Evolutionary conservation across 768 basidiomycete species (phyloP).

Genomic region (Neoboletus magnificus): DNA sequence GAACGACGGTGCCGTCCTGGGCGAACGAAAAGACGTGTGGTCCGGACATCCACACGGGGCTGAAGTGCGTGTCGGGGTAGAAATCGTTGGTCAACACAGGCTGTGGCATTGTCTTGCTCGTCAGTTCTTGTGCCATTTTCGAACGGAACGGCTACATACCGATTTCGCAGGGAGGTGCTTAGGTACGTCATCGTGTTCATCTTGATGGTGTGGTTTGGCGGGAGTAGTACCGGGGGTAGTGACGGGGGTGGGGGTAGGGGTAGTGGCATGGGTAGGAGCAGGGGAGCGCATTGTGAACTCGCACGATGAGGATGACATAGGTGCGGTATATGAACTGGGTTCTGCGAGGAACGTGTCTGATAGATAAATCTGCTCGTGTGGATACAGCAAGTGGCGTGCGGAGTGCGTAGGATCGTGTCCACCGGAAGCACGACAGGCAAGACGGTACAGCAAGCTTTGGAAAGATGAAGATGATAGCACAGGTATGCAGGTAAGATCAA

Average conservation of each 20-base stretch:
- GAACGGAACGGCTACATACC: background rate
- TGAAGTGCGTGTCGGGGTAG: constrained; percentile 46
- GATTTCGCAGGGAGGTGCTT: background rate
- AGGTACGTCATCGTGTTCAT: background rate
- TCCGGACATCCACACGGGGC: constrained; percentile 32
- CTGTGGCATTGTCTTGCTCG: background rate
- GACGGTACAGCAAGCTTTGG: background rate
- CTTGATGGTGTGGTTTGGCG: background rate
- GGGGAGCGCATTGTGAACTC: background rate
- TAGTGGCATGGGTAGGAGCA: background rate
- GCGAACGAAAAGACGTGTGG: constrained; percentile 13
- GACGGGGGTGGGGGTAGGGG: background rate
- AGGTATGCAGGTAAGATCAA: background rate
- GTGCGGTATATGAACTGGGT: background rate
- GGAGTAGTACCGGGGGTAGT: background rate
- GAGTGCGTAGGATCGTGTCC: background rate
- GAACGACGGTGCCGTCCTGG: constrained; percentile 7
- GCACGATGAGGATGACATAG: background rate
- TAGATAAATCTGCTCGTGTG: background rate
- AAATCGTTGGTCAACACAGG: constrained; percentile 34
- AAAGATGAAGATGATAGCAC: background rate
- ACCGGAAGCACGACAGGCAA: background rate
- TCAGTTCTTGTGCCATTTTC: background rate
- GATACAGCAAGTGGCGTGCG: background rate
- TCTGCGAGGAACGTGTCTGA: background rate